phyloP scores from a whole-genome alignment of 1,139 yeast species.

The Geotrichum aggregatum region DNA sequence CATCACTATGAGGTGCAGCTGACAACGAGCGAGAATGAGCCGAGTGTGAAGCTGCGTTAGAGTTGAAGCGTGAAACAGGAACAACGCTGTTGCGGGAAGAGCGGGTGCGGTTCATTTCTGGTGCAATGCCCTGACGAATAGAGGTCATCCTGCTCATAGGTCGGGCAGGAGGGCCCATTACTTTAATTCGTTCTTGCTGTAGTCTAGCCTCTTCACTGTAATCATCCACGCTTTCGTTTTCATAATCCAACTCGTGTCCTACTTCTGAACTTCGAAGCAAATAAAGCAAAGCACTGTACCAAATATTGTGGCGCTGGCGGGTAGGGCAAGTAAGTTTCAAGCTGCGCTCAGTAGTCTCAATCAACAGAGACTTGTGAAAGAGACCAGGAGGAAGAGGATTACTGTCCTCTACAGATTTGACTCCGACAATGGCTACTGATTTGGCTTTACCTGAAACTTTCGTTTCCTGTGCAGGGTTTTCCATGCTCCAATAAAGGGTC shows the following conservation, averaged over 20 bases:
- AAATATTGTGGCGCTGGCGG: constrained; percentile 81
- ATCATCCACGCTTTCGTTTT: constrained; percentile 22
- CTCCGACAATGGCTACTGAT: constrained; percentile 76
- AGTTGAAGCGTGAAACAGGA: constrained; percentile 2
- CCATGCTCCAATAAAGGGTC: constrained; percentile 84
- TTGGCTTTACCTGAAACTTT: constrained; percentile 51
- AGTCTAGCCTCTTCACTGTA: constrained; percentile 27
- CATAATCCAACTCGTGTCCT: constrained; percentile 46
- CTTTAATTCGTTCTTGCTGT: constrained; percentile 27
- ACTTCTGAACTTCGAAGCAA: constrained; percentile 65
- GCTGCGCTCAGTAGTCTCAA: constrained; percentile 63
- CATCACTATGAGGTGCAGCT: constrained; percentile 4
- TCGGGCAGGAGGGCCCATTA: constrained; percentile 22
- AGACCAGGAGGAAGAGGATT: constrained; percentile 90
- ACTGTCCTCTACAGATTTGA: constrained; percentile 75
- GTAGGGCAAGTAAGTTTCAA: constrained; percentile 84
- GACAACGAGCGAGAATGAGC: no score
- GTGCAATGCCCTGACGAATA: constrained; percentile 33
- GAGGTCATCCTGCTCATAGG: constrained; percentile 27
- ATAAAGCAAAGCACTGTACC: constrained; percentile 83
- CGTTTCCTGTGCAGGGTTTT: constrained; percentile 67
- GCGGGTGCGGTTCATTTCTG: constrained; percentile 30
- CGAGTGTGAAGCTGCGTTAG: neutral
- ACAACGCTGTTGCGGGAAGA: constrained; percentile 13
- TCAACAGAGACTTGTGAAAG: constrained; percentile 76